Evolutionary conservation across 2,329 filamentous ascomycete species (phyloP).

Genomic region (Fusarium sp.): DNA sequence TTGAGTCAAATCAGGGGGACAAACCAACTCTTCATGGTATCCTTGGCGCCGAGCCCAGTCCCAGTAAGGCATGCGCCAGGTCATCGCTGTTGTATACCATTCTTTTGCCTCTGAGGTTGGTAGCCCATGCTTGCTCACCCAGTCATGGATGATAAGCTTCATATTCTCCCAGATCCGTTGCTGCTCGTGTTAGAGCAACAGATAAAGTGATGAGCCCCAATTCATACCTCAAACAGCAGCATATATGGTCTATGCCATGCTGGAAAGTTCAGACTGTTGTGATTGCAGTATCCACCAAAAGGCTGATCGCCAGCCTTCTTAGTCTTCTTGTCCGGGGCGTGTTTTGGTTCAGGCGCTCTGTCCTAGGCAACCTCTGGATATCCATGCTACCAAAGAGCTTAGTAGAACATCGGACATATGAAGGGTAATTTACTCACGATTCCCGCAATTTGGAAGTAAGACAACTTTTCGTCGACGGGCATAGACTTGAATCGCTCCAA

Average conservation of each 20-base stretch:
- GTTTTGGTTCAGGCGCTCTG: neutral
- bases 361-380: conserved; percentile 27
- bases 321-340: fast-evolving
- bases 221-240: conserved; percentile 22
- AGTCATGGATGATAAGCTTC: neutral
- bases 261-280: conserved; percentile 27
- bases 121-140: fast-evolving
- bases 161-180: conserved; percentile 17
- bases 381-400: neutral
- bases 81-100: neutral
- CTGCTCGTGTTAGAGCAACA: neutral
- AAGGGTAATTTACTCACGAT: conserved; percentile 1
- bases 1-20: neutral
- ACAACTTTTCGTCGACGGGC: neutral
- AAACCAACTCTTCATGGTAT: neutral
- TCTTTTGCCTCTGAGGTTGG: neutral
- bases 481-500: conserved; percentile 14
- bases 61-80: conserved; percentile 8
- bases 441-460: conserved; percentile 25
- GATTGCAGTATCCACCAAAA: conserved; percentile 20
- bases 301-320: conserved; percentile 8
- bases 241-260: conserved; percentile 31
- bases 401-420: neutral
- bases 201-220: fast-evolving
- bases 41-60: neutral